These are phyloP conservation scores for Starmerella sp. DNA, from an alignment of 805 yeast species.

Conservation along the genomic window DNA sequence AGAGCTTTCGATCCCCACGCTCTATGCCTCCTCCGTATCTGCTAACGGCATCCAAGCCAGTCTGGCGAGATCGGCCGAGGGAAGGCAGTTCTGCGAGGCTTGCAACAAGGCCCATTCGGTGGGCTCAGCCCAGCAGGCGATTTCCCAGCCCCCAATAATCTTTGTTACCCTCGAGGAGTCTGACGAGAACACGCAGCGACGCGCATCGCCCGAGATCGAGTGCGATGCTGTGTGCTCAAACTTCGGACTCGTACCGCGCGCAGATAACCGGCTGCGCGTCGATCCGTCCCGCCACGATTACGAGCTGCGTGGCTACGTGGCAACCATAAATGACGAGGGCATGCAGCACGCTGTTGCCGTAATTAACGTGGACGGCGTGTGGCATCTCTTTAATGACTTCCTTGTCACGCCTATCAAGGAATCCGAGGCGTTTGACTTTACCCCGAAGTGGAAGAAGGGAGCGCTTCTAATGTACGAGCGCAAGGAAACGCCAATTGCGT, in stretches of 20 bases:
- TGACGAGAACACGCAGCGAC: background rate
- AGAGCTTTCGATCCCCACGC: background rate
- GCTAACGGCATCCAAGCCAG: constrained; percentile 19
- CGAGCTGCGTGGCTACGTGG: constrained; percentile 29
- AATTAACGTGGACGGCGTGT: constrained; percentile 28
- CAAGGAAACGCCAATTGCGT: constrained; percentile 23
- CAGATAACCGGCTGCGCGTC: constrained; percentile 6
- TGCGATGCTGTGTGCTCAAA: background rate
- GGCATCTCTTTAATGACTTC: constrained; percentile 89
- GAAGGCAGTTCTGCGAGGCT: constrained; percentile 38
- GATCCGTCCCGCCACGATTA: constrained; percentile 18
- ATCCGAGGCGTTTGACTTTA: constrained; percentile 64
- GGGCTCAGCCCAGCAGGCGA: constrained; percentile 37
- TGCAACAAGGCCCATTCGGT: constrained; percentile 44
- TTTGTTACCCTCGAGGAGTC: constrained; percentile 11
- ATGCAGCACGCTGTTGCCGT: constrained; percentile 31
- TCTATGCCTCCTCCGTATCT: constrained; percentile 13
- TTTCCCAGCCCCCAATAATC: constrained; percentile 52
- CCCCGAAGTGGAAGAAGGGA: constrained; percentile 75
- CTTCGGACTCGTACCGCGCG: constrained; percentile 8
- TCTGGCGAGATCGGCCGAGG: constrained; percentile 16
- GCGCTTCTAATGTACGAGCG: constrained; percentile 18
- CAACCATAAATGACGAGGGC: constrained; percentile 26
- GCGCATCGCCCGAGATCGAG: background rate
- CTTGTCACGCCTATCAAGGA: constrained; percentile 65